phyloP scores from a whole-genome alignment of 352 stramenopile species.

The Phytophthora hybrid region DNA sequence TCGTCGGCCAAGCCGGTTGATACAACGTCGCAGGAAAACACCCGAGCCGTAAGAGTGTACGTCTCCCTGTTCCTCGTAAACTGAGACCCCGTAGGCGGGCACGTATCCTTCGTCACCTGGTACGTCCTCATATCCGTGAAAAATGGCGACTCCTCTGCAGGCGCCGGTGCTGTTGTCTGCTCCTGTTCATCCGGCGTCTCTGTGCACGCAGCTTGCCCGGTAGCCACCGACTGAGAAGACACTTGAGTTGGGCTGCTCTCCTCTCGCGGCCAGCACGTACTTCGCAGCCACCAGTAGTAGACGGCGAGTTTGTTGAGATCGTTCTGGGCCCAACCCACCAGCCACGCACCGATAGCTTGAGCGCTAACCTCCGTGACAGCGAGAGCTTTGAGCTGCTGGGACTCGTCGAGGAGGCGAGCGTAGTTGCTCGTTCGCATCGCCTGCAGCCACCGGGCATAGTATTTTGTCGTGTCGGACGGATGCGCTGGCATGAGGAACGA shows the following conservation, averaged over 20 bases:
- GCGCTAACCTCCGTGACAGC: slow-evolving; percentile 32
- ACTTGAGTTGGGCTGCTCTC: slow-evolving; percentile 27
- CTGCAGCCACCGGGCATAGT: slow-evolving; percentile 57
- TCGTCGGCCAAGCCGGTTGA: slow-evolving; percentile 63
- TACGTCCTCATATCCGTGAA: slow-evolving; percentile 50
- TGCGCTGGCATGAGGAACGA: slow-evolving; percentile 57
- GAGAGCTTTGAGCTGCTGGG: slow-evolving; percentile 23
- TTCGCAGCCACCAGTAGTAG: slow-evolving; percentile 63
- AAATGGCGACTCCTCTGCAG: slow-evolving; percentile 47
- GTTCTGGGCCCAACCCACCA: slow-evolving; percentile 45
- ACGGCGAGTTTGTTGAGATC: slow-evolving; percentile 53
- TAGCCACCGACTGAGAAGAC: slow-evolving; percentile 19
- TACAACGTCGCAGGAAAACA: slow-evolving; percentile 56
- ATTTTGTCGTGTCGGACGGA: slow-evolving; percentile 37
- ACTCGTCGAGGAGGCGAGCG: slow-evolving; percentile 22
- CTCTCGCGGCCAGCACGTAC: slow-evolving; percentile 52
- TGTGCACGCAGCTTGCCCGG: slow-evolving; percentile 30
- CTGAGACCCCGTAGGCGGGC: slow-evolving; percentile 22
- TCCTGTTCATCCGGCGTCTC: slow-evolving; percentile 43
- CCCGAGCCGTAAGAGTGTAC: slow-evolving; percentile 39
- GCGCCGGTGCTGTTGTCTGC: slow-evolving; percentile 21
- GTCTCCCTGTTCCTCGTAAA: slow-evolving; percentile 45
- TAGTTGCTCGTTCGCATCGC: slow-evolving; percentile 44
- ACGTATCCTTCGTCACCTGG: slow-evolving; percentile 44
- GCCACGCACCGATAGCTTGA: slow-evolving; percentile 46